Conservation (phyloP, 1,284 basidiomycete species). For the Rhodotorula glutinis region DNA sequence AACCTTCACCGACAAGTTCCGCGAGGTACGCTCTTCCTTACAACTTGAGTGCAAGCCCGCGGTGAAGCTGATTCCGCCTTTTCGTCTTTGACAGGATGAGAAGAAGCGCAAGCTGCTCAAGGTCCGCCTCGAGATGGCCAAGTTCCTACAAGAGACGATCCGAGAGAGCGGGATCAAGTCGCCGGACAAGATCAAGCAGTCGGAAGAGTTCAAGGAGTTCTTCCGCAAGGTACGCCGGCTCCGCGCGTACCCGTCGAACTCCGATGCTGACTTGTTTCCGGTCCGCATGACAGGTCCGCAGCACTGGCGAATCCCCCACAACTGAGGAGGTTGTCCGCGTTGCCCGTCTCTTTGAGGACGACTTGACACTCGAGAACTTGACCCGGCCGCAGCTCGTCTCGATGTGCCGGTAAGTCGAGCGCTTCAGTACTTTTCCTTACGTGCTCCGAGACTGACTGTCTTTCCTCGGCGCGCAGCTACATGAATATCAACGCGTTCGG, state of each 20-base stretch:
- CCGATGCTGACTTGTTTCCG: background rate
- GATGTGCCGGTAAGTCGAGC: conserved; percentile 83
- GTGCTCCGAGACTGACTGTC: conserved; percentile 60
- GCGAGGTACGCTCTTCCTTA: conserved; percentile 54
- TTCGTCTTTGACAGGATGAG: conserved; percentile 65
- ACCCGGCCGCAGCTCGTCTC: conserved; percentile 95
- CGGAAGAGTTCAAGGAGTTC: conserved; percentile 97
- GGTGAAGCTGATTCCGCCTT: background rate
- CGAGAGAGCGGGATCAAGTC: conserved; percentile 86
- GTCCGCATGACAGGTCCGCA: conserved; percentile 63
- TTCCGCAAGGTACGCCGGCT: conserved; percentile 75
- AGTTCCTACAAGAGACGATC: conserved; percentile 97
- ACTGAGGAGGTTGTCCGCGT: conserved; percentile 86
- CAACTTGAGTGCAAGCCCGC: background rate
- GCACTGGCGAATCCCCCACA: conserved; percentile 90
- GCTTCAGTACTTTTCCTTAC: conserved; percentile 96
- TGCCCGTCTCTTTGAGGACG: conserved; percentile 94
- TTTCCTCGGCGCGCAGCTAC: conserved; percentile 53
- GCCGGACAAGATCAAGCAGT: conserved; percentile 78
- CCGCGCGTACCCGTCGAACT: background rate
- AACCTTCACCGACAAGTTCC: conserved; percentile 95
- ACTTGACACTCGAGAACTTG: conserved; percentile 95
- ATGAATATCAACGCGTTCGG: conserved; percentile 99
- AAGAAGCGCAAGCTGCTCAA: conserved; percentile 94
- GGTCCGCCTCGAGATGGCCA: conserved; percentile 96